Evolutionary conservation across 2,329 filamentous ascomycete species (phyloP).

Genomic region (Byssothecium circinans): DNA sequence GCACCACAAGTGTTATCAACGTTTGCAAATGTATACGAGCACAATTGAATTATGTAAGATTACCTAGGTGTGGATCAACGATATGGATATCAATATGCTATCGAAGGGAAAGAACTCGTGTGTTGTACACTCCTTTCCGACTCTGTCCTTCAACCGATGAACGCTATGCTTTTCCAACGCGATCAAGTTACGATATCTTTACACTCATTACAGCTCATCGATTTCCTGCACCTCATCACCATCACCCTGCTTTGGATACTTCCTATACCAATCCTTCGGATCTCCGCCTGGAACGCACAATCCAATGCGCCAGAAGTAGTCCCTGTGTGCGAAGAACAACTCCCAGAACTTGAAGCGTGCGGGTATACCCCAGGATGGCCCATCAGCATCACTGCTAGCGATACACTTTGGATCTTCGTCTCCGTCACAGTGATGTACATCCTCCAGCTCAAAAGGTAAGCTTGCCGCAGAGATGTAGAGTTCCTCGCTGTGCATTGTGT

Average conservation of each 20-base stretch:
- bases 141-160: no score
- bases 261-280: conserved; percentile 65
- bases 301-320: conserved; percentile 95
- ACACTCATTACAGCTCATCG: conserved; percentile 22
- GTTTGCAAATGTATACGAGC: no score
- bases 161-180: no score
- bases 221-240: conserved; percentile 17
- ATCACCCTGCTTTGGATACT: conserved; percentile 34
- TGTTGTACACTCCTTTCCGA: no score
- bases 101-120: no score
- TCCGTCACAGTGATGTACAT: conserved; percentile 73
- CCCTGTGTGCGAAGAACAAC: conserved; percentile 87
- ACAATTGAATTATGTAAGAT: no score
- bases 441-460: conserved; percentile 67
- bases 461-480: conserved; percentile 76
- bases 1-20: no score
- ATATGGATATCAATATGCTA: no score
- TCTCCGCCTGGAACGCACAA: conserved; percentile 83
- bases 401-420: conserved; percentile 73
- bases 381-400: conserved; percentile 53
- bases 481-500: conserved; percentile 80
- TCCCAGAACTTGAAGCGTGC: conserved; percentile 80
- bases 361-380: conserved; percentile 44
- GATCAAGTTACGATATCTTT: no score
- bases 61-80: no score